These are phyloP conservation scores for Hemileccinum impolitum DNA, from an alignment of 768 basidiomycete species.

Conservation along the genomic window DNA sequence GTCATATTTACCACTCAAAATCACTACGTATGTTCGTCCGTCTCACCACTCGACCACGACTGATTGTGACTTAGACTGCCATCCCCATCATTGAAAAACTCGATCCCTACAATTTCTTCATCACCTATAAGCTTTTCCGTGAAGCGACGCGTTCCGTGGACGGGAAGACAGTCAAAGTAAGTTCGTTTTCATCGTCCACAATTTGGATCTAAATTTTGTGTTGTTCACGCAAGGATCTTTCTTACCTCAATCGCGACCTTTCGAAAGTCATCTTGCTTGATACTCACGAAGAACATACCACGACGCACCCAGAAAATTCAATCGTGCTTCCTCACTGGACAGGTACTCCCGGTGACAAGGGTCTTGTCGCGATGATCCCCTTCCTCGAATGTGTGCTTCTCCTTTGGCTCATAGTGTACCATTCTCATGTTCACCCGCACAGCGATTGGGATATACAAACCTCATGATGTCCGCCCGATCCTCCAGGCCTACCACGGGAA, in stretches of 20 bases:
- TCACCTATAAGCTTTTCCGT: constrained; percentile 88
- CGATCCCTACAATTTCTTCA: constrained; percentile 88
- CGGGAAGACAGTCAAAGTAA: constrained; percentile 72
- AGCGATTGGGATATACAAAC: constrained; percentile 93
- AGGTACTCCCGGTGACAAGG: constrained; percentile 70
- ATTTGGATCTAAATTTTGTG: background rate
- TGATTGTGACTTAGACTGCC: constrained; percentile 60
- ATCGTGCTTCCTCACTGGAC: constrained; percentile 84
- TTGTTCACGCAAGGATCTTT: constrained; percentile 60
- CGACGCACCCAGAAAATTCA: constrained; percentile 85
- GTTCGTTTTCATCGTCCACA: background rate
- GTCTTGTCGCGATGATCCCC: constrained; percentile 89
- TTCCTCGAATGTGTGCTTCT: constrained; percentile 83
- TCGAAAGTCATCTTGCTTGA: constrained; percentile 88
- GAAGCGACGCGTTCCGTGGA: constrained; percentile 85
- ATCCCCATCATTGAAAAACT: constrained; percentile 87
- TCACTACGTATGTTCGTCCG: constrained; percentile 63
- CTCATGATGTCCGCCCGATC: constrained; percentile 84
- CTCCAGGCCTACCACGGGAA: constrained; percentile 83
- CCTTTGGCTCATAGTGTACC: background rate
- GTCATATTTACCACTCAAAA: constrained; percentile 93
- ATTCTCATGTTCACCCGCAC: background rate
- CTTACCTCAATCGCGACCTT: constrained; percentile 92
- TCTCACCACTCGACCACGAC: background rate
- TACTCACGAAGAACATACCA: constrained; percentile 72